phyloP scores from a whole-genome alignment of 2,329 filamentous ascomycete species.

The Sordariomycetes sp. region DNA sequence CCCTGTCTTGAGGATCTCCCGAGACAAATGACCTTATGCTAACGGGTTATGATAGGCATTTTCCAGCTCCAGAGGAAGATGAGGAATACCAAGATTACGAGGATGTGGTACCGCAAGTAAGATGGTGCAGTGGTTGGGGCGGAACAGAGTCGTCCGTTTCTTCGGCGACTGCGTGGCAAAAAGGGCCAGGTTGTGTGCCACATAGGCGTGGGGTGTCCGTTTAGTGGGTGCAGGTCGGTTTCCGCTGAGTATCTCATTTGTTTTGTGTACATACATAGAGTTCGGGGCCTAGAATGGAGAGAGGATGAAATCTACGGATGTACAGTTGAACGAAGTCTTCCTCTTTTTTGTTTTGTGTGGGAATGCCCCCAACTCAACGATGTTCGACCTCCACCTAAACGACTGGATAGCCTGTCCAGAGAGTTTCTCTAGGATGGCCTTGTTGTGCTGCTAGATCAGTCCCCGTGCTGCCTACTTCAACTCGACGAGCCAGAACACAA shows the following conservation, averaged over 20 bases:
- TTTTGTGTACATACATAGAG: neutral
- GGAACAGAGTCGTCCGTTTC: neutral
- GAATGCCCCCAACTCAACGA: no score
- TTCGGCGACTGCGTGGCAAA: neutral
- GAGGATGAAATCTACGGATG: neutral
- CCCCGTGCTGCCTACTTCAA: no score
- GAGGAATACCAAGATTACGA: conserved; percentile 44
- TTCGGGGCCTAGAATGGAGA: neutral
- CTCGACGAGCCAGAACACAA: no score
- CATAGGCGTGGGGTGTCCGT: neutral
- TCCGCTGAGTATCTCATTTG: neutral
- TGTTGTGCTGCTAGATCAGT: no score
- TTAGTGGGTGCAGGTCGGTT: neutral
- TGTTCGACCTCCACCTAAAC: no score
- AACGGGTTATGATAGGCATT: conserved; percentile 25
- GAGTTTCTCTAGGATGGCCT: no score
- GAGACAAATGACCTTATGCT: neutral
- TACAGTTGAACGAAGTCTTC: neutral
- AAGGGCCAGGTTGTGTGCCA: neutral
- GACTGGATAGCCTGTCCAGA: no score
- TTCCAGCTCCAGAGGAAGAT: conserved; percentile 74
- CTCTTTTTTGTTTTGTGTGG: no score
- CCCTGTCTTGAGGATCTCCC: neutral
- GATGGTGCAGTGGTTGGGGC: neutral
- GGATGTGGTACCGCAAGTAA: conserved; percentile 50